Base-by-base conservation (phyloP, 768 basidiomycete species). In the Nidularia sp. region DNA sequence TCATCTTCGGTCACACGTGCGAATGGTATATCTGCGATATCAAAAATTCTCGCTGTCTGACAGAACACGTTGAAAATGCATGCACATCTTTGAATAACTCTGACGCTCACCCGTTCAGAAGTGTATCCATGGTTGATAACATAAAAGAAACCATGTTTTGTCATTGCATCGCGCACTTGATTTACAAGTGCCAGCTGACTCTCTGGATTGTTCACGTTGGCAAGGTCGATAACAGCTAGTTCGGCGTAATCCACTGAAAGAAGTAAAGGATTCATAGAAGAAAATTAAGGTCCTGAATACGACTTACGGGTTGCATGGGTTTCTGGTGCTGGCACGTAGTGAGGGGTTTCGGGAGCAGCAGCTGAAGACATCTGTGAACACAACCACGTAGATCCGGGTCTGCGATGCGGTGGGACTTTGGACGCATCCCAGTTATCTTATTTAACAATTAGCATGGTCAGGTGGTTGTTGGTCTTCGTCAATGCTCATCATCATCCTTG, bases 81-180 rank as follows among this genome's bases (percentile, higher is more conserved):
- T 41, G 18, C 12, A 48, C 12, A 12, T 31, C n/a, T 31, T 13
- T 48, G 33, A 9, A 34, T 12, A 48, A 29, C 43, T 34, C 7
- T n/a, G 33, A 22, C 25, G 53, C 54, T 7, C 36, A 75, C 79
- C 64, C 74, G 68, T 25, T 68, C 68, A 41, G 60, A 58, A 0
- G 72, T 72, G 47, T 73, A 69, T 10, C 78, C 78, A 56, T 81
- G 79, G 51, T 78, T 77, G 34, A 78, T 62, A 15, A 74, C 71
- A 52, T 77, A 80, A 58, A 79, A 73, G 61, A 81, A 81, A 1
- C 72, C 72, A 32, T 68, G 59, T 3, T 59, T 62, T 10, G 58
- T 53, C 60, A 80, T 68, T 2, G 79, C 78, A 44, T 75, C 67
- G 43, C 63, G 65, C 6, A 77, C 67, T 55, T 76, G 67, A 4